Conservation (phyloP, 768 basidiomycete genomes). For the Suillus sp. region DNA sequence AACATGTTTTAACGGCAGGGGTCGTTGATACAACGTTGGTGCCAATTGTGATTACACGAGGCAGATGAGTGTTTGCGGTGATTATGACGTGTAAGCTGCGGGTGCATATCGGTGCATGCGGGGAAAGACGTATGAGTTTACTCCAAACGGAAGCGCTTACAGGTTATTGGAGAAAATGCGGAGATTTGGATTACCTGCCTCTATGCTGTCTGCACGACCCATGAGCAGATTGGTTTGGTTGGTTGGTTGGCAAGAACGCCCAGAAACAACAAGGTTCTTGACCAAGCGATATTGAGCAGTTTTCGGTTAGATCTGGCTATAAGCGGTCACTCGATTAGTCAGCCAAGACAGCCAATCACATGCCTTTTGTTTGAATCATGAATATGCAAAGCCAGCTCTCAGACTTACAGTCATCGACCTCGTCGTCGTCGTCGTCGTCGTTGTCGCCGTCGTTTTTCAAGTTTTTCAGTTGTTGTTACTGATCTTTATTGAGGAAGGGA, state of each 20-base stretch:
- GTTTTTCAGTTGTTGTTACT: slow-evolving; percentile 4
- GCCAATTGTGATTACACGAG: slow-evolving; percentile 2
- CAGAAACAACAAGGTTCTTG: slow-evolving; percentile 15
- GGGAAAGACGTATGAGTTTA: slow-evolving; percentile 1
- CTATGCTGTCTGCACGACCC: not conserved
- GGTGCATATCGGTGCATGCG: not conserved
- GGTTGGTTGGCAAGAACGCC: slow-evolving; percentile 24
- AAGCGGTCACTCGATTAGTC: slow-evolving; percentile 22
- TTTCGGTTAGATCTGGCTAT: not conserved
- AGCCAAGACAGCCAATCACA: slow-evolving; percentile 31
- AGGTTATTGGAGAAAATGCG: not conserved
- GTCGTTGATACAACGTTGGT: slow-evolving; percentile 7
- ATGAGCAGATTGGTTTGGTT: too few species aligned
- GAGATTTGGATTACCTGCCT: not conserved
- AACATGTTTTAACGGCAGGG: not conserved
- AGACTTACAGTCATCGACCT: not conserved
- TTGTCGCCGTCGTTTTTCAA: not conserved
- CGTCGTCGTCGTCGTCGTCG: not conserved
- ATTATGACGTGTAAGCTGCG: slow-evolving; percentile 2
- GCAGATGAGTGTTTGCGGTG: not conserved
- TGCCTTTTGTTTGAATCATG: slow-evolving; percentile 12
- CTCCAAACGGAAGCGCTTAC: not conserved
- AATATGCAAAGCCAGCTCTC: not conserved
- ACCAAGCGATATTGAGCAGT: not conserved
- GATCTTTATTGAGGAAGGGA: slow-evolving; percentile 13